These are phyloP conservation scores for Dothiorella sarmentorum DNA, from an alignment of 2,329 filamentous ascomycete genomes.

Conservation along the genomic window DNA sequence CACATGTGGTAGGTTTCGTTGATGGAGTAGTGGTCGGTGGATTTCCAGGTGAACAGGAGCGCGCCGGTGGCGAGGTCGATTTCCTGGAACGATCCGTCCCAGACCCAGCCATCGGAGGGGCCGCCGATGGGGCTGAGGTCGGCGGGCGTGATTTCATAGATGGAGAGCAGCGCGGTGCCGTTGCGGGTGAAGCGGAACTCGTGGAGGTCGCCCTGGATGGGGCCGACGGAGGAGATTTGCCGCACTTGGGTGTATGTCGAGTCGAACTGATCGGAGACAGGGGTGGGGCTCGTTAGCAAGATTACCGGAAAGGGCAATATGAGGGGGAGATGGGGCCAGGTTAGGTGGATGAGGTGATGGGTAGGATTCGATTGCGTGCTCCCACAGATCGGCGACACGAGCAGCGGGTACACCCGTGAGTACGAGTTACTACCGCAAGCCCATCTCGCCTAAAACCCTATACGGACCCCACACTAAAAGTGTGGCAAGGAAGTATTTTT, in stretches of 20 bases:
- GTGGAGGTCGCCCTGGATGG: conserved; percentile 37
- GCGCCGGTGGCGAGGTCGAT: conserved; percentile 41
- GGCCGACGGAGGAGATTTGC: conserved; percentile 22
- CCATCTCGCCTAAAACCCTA: conserved; percentile 22
- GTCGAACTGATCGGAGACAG: conserved; percentile 17
- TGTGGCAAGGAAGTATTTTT: conserved; percentile 15
- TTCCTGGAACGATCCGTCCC: conserved; percentile 45
- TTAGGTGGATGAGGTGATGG: conserved; percentile 5
- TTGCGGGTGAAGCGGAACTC: conserved; percentile 45
- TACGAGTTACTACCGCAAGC: not conserved
- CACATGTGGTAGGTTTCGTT: conserved; percentile 27
- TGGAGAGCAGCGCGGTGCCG: conserved; percentile 42
- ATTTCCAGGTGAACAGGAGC: conserved; percentile 41
- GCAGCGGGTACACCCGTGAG: conserved; percentile 3
- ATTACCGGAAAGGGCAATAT: not conserved
- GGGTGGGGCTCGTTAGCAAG: not conserved
- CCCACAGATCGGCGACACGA: not conserved
- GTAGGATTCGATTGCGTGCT: conserved; percentile 14
- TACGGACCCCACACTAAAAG: not conserved
- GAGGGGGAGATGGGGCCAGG: not conserved
- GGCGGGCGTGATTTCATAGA: conserved; percentile 38
- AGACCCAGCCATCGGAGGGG: conserved; percentile 37
- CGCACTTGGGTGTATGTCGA: conserved; percentile 21
- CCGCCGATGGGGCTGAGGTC: conserved; percentile 40
- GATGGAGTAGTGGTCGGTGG: conserved; percentile 33